A percentile compares a stretch with the other conserved stretches of the same genome.
phyloP scores from a whole-genome alignment of 805 yeast genomes.

The Nakazawaea anatomiae region DNA sequence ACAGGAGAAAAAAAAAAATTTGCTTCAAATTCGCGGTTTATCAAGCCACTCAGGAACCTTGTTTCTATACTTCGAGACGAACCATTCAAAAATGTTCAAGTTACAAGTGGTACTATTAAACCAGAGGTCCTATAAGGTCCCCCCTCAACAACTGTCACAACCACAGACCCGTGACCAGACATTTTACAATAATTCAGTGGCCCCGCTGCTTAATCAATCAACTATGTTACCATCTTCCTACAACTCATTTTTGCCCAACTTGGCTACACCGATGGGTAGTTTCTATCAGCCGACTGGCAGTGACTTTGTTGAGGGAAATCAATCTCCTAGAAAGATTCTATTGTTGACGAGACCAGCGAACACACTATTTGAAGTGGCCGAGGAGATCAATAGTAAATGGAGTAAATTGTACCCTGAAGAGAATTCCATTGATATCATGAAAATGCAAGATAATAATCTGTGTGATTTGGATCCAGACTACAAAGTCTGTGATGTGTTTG shows the following conservation, averaged over 20 bases:
- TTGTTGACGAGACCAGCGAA: slow-evolving; percentile 51
- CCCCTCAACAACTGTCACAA: too few relatives aligned
- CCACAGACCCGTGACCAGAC: slow-evolving; percentile 11
- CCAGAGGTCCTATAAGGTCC: slow-evolving; percentile 22
- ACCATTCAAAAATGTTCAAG: slow-evolving; percentile 27
- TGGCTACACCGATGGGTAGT: slow-evolving; percentile 8
- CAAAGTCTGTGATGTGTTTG: slow-evolving; percentile 57
- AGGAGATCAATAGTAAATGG: slow-evolving; percentile 51
- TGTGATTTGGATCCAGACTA: slow-evolving; percentile 83
- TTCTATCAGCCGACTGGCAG: neutral
- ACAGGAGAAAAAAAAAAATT: neutral
- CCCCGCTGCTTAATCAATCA: slow-evolving; percentile 15
- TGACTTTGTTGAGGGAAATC: neutral
- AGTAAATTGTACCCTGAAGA: slow-evolving; percentile 61
- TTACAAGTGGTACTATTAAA: slow-evolving; percentile 39
- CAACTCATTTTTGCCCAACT: slow-evolving; percentile 21
- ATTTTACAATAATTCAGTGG: slow-evolving; percentile 1
- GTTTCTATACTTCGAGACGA: too few relatives aligned
- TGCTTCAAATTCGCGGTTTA: neutral
- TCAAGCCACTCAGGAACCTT: too few relatives aligned
- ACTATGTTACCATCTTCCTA: slow-evolving; percentile 31
- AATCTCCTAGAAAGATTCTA: slow-evolving; percentile 43
- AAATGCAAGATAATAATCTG: slow-evolving; percentile 58
- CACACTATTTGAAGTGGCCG: slow-evolving; percentile 41
- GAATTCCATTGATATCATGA: slow-evolving; percentile 42